A percentile compares a stretch with the other conserved stretches of the same genome.
Conservation (phyloP, 306 rosid genomes). For the Prunus mume region DNA sequence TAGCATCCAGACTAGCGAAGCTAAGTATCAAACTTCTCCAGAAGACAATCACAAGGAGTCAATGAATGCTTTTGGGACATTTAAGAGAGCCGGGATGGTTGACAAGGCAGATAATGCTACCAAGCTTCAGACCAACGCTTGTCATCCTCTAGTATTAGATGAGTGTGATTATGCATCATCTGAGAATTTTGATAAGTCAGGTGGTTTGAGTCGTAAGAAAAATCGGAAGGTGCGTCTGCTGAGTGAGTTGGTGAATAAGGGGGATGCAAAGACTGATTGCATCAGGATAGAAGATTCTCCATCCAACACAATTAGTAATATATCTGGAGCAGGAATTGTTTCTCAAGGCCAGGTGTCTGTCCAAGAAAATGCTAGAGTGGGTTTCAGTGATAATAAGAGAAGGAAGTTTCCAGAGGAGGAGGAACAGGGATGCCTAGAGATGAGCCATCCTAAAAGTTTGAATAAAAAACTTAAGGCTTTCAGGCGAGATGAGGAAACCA, state of each 20-base stretch:
- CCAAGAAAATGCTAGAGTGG: constrained; percentile 42
- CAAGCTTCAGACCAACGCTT: constrained; percentile 31
- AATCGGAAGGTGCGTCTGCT: constrained; percentile 78
- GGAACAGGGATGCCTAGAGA: constrained; percentile 37
- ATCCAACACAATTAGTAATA: constrained; percentile 37
- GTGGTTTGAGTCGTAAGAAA: constrained; percentile 57
- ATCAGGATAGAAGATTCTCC: constrained; percentile 38
- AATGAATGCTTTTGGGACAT: constrained; percentile 23
- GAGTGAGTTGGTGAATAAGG: constrained; percentile 72
- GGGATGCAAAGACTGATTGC: constrained; percentile 42
- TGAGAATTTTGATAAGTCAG: constrained; percentile 45
- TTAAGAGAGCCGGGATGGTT: constrained; percentile 21
- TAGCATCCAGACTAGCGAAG: constrained; percentile 38
- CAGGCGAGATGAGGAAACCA: constrained; percentile 39
- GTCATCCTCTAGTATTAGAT: constrained; percentile 33
- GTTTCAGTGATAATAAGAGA: constrained; percentile 46
- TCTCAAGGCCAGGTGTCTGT: constrained; percentile 46
- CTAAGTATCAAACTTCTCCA: constrained; percentile 35
- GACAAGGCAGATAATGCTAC: constrained; percentile 27
- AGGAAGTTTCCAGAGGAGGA: constrained; percentile 60
- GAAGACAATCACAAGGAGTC: constrained; percentile 34
- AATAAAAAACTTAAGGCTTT: constrained; percentile 33
- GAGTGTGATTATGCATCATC: constrained; percentile 39
- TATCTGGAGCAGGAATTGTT: constrained; percentile 41
- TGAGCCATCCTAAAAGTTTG: constrained; percentile 27